Evolutionary conservation across 2,329 filamentous ascomycete genomes (phyloP).

Genomic region (Emergomyces africanus): DNA sequence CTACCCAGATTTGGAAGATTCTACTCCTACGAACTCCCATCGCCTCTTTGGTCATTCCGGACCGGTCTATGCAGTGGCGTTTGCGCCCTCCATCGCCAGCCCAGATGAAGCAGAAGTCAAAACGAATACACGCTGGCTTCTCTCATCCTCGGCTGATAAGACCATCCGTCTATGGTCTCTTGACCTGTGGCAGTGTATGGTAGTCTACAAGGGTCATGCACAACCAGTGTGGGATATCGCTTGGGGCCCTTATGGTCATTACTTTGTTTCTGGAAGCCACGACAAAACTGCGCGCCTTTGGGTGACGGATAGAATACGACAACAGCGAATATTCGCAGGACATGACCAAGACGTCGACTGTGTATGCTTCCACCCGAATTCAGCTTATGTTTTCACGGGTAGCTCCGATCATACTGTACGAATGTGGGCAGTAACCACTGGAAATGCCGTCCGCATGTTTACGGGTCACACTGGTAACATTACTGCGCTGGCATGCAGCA

Average conservation of each 20-base stretch:
- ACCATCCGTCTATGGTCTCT: slow-evolving; percentile 87
- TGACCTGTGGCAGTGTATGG: slow-evolving; percentile 82
- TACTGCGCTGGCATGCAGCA: slow-evolving; percentile 70
- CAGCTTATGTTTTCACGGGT: slow-evolving; percentile 83
- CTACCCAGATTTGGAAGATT: slow-evolving; percentile 44
- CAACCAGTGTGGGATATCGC: slow-evolving; percentile 77
- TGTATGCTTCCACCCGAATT: slow-evolving; percentile 90
- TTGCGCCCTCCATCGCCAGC: slow-evolving; percentile 56
- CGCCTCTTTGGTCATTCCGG: slow-evolving; percentile 77
- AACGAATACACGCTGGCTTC: slow-evolving; percentile 58
- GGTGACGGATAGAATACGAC: slow-evolving; percentile 84
- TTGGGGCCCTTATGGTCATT: slow-evolving; percentile 90
- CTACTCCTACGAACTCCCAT: slow-evolving; percentile 58
- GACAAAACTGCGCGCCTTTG: slow-evolving; percentile 86
- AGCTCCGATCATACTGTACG: slow-evolving; percentile 87
- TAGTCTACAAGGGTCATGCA: slow-evolving; percentile 87
- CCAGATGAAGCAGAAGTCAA: slow-evolving; percentile 39
- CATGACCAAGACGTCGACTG: slow-evolving; percentile 89
- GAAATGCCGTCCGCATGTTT: slow-evolving; percentile 79
- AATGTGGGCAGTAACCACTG: slow-evolving; percentile 92
- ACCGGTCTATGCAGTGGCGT: slow-evolving; percentile 78
- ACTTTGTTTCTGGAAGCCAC: slow-evolving; percentile 77
- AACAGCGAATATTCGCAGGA: slow-evolving; percentile 75
- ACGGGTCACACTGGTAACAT: slow-evolving; percentile 83
- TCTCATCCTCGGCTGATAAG: slow-evolving; percentile 79